These are phyloP conservation scores for Crithidia fasciculata DNA, from an alignment of 208 protist species.

Conservation along the genomic window DNA sequence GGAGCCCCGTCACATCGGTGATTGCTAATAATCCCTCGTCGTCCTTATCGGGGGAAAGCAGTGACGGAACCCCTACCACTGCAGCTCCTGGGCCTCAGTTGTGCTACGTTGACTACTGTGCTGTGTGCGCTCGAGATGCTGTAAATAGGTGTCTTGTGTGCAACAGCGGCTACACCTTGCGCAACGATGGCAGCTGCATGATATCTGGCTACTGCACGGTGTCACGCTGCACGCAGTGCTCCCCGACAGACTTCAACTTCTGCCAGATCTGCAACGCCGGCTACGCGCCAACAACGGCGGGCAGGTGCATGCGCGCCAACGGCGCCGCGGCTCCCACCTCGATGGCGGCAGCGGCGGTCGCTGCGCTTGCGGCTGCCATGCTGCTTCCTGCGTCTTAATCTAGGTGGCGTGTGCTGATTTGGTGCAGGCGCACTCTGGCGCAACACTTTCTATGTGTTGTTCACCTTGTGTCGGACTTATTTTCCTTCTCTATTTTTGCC, in stretches of 20 bases:
- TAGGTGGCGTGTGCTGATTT: too few relatives aligned
- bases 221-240: conserved; percentile 3
- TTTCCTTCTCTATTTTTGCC: too few relatives aligned
- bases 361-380: background rate
- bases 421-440: too few relatives aligned
- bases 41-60: too few relatives aligned
- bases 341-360: background rate
- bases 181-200: conserved; percentile 1
- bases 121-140: background rate
- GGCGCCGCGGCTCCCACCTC: background rate
- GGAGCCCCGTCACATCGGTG: too few relatives aligned
- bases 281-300: background rate
- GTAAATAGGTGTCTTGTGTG: background rate
- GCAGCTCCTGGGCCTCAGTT: background rate
- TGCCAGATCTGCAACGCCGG: background rate
- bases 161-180: background rate
- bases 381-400: too few relatives aligned
- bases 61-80: background rate
- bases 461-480: too few relatives aligned
- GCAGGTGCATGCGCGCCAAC: background rate
- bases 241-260: background rate
- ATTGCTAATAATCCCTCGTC: too few relatives aligned
- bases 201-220: background rate
- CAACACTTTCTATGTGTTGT: too few relatives aligned
- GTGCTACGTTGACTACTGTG: conserved; percentile 7